These are phyloP conservation scores for Astrephomene gubernaculifera DNA, from an alignment of 139 green algal species.

Conservation along the genomic window DNA sequence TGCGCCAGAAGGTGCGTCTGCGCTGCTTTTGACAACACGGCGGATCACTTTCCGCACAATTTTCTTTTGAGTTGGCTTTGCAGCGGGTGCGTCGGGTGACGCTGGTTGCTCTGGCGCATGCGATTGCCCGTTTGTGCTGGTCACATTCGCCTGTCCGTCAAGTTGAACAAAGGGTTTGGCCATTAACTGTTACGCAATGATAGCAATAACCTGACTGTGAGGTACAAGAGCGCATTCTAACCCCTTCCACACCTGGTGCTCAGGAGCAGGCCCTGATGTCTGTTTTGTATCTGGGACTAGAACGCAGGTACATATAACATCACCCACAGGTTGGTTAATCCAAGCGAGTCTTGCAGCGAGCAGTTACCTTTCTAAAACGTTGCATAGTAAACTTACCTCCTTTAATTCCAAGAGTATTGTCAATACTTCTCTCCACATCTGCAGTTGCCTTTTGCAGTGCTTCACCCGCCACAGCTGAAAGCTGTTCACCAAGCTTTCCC, in stretches of 20 bases:
- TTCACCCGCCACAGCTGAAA: slow-evolving; percentile 28
- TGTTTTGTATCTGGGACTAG: no score
- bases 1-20: background rate
- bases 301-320: no score
- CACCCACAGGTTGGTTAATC: background rate
- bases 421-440: slow-evolving; percentile 58
- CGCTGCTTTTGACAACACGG: slow-evolving; percentile 29
- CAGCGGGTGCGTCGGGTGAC: background rate
- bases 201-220: no score
- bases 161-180: no score
- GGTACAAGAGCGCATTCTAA: no score
- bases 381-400: background rate
- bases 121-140: no score
- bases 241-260: no score
- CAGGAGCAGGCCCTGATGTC: no score
- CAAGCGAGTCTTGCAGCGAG: background rate
- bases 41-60: slow-evolving; percentile 20
- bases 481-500: slow-evolving; percentile 25
- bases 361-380: background rate
- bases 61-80: slow-evolving; percentile 33
- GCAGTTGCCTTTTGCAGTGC: slow-evolving; percentile 53
- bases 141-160: no score
- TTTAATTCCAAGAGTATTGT: slow-evolving; percentile 42
- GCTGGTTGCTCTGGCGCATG: no score
- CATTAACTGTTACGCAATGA: no score